These are phyloP conservation scores for Blastomyces silverae DNA, from an alignment of 2,329 filamentous ascomycete genomes.

Conservation along the genomic window DNA sequence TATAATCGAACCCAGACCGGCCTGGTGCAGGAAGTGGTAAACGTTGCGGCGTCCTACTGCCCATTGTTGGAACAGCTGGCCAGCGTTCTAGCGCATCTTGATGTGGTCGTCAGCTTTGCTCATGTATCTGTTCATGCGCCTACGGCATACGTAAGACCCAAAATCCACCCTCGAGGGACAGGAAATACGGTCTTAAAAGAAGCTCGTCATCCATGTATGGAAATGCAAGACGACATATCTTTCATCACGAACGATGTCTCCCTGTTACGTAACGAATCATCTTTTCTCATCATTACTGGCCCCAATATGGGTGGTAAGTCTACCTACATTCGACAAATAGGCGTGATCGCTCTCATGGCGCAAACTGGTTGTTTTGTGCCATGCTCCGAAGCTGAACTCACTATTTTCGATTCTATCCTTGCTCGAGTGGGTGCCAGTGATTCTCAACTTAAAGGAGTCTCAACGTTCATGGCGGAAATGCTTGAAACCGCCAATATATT, in stretches of 20 bases:
- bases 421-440: slow-evolving; percentile 93
- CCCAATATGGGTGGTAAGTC: slow-evolving; percentile 99
- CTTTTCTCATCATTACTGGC: slow-evolving; percentile 93
- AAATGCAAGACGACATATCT: slow-evolving; percentile 96
- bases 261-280: slow-evolving; percentile 67
- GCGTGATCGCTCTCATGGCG: slow-evolving; percentile 94
- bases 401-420: slow-evolving; percentile 94
- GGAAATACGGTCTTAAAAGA: slow-evolving; percentile 87
- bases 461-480: slow-evolving; percentile 99
- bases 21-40: slow-evolving; percentile 84
- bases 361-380: slow-evolving; percentile 96
- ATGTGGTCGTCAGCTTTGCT: slow-evolving; percentile 90
- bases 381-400: slow-evolving; percentile 80
- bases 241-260: slow-evolving; percentile 98
- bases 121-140: slow-evolving; percentile 92
- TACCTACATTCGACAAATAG: slow-evolving; percentile 95
- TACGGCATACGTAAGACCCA: slow-evolving; percentile 82
- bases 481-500: slow-evolving; percentile 97
- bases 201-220: slow-evolving; percentile 93
- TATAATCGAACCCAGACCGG: slow-evolving; percentile 93
- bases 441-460: slow-evolving; percentile 94
- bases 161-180: slow-evolving; percentile 78
- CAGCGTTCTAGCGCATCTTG: slow-evolving; percentile 80
- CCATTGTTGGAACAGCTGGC: slow-evolving; percentile 87
- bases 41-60: slow-evolving; percentile 88